These are phyloP conservation scores for Debaryomyces nepalensis DNA, from an alignment of 1,139 yeast species.

Conservation along the genomic window DNA sequence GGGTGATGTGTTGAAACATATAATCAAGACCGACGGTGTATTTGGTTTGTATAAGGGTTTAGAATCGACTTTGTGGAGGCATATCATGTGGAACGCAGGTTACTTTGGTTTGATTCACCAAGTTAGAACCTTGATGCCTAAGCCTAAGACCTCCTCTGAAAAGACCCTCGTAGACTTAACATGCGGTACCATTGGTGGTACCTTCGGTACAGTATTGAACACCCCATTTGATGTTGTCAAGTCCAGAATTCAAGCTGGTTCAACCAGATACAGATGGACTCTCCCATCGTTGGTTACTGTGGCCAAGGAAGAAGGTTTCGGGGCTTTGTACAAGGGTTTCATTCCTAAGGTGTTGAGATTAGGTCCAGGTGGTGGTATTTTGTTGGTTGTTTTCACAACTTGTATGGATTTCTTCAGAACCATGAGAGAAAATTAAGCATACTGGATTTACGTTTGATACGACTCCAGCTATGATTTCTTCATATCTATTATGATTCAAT, in stretches of 20 bases:
- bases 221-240: constrained; percentile 98
- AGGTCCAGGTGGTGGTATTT: constrained; percentile 99
- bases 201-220: constrained; percentile 89
- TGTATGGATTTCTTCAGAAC: constrained; percentile 93
- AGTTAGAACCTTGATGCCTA: constrained; percentile 78
- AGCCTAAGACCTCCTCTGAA: constrained; percentile 67
- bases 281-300: constrained; percentile 78
- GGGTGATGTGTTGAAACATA: constrained; percentile 77
- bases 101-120: constrained; percentile 95
- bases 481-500: background rate
- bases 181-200: constrained; percentile 96
- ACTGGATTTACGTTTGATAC: background rate
- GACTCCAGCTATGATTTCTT: background rate
- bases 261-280: constrained; percentile 90
- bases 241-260: constrained; percentile 92
- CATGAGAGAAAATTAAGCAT: constrained; percentile 41
- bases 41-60: constrained; percentile 90
- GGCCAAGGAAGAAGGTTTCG: constrained; percentile 86
- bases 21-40: constrained; percentile 74
- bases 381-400: constrained; percentile 91
- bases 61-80: constrained; percentile 98
- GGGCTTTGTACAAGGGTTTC: constrained; percentile 91
- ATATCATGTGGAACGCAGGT: constrained; percentile 96
- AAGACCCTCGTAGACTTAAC: constrained; percentile 85
- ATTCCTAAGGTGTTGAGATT: constrained; percentile 95